phyloP scores from a whole-genome alignment of 2,329 filamentous ascomycete genomes.

The Macroventuria anomochaeta region DNA sequence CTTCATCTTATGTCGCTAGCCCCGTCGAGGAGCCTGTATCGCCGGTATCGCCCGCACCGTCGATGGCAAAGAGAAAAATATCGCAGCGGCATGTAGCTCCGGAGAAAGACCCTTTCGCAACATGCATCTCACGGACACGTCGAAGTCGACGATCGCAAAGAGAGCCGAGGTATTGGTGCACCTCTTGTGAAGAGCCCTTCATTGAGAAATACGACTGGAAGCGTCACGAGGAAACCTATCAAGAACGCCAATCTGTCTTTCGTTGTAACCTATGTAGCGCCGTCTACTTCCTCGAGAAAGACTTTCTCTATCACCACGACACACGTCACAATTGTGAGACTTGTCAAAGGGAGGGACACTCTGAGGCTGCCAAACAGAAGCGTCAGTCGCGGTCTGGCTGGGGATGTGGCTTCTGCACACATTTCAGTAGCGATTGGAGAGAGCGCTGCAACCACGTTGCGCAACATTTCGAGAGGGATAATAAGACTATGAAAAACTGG shows the following conservation, averaged over 20 bases:
- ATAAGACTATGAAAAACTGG: conserved; percentile 67
- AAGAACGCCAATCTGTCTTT: conserved; percentile 69
- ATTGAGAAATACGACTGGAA: conserved; percentile 73
- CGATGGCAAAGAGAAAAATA: conserved; percentile 5
- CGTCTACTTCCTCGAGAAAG: conserved; percentile 69
- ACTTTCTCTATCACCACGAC: conserved; percentile 69
- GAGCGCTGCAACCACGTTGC: conserved; percentile 71
- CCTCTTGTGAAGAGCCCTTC: conserved; percentile 64
- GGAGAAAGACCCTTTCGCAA: conserved; percentile 36
- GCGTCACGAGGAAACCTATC: conserved; percentile 70
- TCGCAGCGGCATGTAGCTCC: conserved; percentile 15
- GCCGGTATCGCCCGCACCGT: neutral
- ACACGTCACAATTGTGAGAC: conserved; percentile 64
- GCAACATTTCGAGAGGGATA: conserved; percentile 63
- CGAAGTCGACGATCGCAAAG: conserved; percentile 29
- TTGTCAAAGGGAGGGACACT: conserved; percentile 59
- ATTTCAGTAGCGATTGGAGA: conserved; percentile 65
- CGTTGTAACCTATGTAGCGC: conserved; percentile 69
- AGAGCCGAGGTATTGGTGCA: conserved; percentile 47
- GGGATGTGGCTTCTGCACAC: conserved; percentile 71
- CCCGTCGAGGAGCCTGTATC: conserved; percentile 7
- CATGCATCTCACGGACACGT: conserved; percentile 36
- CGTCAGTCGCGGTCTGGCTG: conserved; percentile 61
- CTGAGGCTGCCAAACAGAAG: conserved; percentile 49
- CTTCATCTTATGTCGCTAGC: conserved; percentile 2